These are phyloP conservation scores for Backusella mclennaniae DNA, from an alignment of 192 early-diverging fungal genomes.

Conservation along the genomic window DNA sequence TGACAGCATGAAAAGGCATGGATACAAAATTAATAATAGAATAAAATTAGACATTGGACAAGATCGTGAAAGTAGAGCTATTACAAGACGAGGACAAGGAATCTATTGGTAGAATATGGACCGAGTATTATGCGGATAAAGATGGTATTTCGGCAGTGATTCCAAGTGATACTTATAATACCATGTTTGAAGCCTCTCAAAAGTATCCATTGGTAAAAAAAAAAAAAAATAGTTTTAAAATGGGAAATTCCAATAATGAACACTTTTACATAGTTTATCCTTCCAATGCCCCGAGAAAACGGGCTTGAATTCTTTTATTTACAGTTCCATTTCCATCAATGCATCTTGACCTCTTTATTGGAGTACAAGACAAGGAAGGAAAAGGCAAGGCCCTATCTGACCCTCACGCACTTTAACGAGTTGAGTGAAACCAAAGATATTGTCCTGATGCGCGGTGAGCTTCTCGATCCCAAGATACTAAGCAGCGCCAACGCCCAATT, in stretches of 20 bases:
- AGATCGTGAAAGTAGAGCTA: conserved; percentile 33
- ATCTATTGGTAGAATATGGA: conserved; percentile 38
- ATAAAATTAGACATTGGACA: conserved; percentile 27
- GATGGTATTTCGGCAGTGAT: conserved; percentile 39
- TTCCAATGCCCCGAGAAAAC: conserved; percentile 76
- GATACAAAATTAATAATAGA: neutral
- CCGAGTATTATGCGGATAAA: conserved; percentile 33
- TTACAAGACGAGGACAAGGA: conserved; percentile 30
- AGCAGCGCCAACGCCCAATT: conserved; percentile 71
- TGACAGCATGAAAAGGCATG: neutral
- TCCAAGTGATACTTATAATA: conserved; percentile 25
- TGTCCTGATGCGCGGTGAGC: conserved; percentile 87
- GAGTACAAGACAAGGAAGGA: conserved; percentile 85
- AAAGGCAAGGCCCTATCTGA: conserved; percentile 76
- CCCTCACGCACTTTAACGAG: conserved; percentile 89
- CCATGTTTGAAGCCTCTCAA: conserved; percentile 23
- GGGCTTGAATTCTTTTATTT: conserved; percentile 87
- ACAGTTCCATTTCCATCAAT: conserved; percentile 83
- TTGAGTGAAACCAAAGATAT: conserved; percentile 75
- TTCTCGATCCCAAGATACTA: conserved; percentile 51
- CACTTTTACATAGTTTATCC: conserved; percentile 62
- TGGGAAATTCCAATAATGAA: too few species aligned
- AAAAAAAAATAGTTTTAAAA: too few species aligned
- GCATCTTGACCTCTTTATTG: conserved; percentile 80
- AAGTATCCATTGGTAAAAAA: conserved; percentile 38